Evolutionary conservation across 805 yeast genomes (phyloP), one percentile per base, ranked within the genome.

Genomic region (Teunomyces kruisii): DNA sequence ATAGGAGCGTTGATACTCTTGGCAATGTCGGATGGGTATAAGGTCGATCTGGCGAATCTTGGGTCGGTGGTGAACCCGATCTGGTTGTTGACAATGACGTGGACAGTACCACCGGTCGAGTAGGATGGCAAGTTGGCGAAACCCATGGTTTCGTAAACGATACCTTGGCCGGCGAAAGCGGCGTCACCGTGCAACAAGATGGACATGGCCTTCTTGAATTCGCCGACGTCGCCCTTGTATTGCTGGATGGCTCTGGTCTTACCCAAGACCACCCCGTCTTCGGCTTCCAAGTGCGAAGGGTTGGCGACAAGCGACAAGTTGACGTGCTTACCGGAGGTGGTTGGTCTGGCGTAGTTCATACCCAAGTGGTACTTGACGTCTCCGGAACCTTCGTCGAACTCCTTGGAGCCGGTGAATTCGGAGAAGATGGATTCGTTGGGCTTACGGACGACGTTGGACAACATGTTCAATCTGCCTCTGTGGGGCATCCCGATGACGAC

Each of bases 51-150:
- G 30, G 97, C 90, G 60, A 86, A 85, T 75, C 96, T 82, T 55
- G 99, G 99, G 68, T 94, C 98, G 42, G 99, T 94, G 55, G 99
- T 94, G 82, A 94, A 94, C 70, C 99, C 99, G 68, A 94, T 92
- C 80, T 94, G 99, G 76, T 94, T 94, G 75, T 94, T 94, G 53
- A 94, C 90, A 62, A 94, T 91, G 55, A 94, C 81, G 72, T 94
- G 99, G 56, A 94, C 78, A 42, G 98, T 90, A 78, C 99, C 99
- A 76, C 99, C 99, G 40, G 98, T 91, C 42, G 96, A 81, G 76
- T 88, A 94, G 56, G 94, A 96, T 56, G 97, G 97, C 64, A 94
- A 79, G 59, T 83, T 81, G 58, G 88, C 80, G 74, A 94, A 86
- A 47, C 98, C 98, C 87, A 92, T 84, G 44, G 99, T 92, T 76